Conservation (phyloP, 2,329 filamentous ascomycete species). For the Colletotrichum destructivum region DNA sequence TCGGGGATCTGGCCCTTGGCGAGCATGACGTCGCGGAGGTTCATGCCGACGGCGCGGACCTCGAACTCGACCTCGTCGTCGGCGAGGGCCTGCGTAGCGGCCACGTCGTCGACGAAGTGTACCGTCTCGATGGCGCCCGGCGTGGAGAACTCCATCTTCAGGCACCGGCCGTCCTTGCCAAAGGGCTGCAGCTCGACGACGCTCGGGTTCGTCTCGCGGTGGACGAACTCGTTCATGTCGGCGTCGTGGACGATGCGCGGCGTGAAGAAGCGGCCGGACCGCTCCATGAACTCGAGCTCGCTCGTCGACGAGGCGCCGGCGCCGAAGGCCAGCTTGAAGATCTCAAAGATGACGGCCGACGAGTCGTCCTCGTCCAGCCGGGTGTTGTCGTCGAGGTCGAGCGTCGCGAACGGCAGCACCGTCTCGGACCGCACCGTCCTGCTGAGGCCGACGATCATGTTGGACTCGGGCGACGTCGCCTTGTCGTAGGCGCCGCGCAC, state of each 20-base stretch:
- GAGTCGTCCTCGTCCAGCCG: constrained; percentile 48
- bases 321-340: constrained; percentile 56
- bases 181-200: constrained; percentile 58
- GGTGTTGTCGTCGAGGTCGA: constrained; percentile 60
- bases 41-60: constrained; percentile 61
- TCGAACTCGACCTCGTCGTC: constrained; percentile 59
- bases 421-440: constrained; percentile 64
- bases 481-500: constrained; percentile 56
- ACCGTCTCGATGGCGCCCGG: constrained; percentile 57
- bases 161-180: constrained; percentile 50
- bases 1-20: constrained; percentile 57
- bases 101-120: constrained; percentile 57
- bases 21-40: constrained; percentile 63
- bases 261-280: constrained; percentile 55
- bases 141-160: constrained; percentile 57
- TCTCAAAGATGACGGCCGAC: constrained; percentile 53
- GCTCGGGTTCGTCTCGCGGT: constrained; percentile 58
- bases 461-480: constrained; percentile 55
- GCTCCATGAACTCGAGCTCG: constrained; percentile 62
- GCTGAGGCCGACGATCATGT: constrained; percentile 62
- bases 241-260: constrained; percentile 57
- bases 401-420: constrained; percentile 59
- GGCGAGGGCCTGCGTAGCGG: constrained; percentile 47
- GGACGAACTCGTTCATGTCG: constrained; percentile 59
- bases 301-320: constrained; percentile 49